Conservation (phyloP, 305 asterid genomes). For the Fraxinus nigra region DNA sequence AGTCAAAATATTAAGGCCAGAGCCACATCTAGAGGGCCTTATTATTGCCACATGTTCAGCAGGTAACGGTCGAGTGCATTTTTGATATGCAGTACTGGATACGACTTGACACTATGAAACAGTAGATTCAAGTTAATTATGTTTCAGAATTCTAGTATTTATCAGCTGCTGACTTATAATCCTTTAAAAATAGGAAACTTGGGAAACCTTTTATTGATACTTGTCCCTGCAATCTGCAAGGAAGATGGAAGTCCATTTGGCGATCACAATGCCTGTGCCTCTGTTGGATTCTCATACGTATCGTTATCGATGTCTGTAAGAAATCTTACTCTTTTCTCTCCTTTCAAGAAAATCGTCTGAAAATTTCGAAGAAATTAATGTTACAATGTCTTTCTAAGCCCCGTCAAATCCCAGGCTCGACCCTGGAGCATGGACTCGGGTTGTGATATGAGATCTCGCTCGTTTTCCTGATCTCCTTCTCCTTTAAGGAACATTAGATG, state of each 20-base stretch:
- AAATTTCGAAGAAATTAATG: not conserved
- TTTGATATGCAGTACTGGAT: not conserved
- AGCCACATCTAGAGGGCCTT: constrained; percentile 64
- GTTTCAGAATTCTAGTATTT: not conserved
- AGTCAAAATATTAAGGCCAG: constrained; percentile 59
- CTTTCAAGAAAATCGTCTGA: not conserved
- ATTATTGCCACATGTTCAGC: constrained; percentile 71
- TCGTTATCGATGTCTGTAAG: constrained; percentile 88
- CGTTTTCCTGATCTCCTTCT: not conserved
- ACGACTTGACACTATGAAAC: not conserved
- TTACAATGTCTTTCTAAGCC: not conserved
- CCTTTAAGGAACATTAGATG: not conserved
- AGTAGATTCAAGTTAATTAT: not conserved
- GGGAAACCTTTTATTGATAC: constrained; percentile 70
- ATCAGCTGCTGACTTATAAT: not conserved
- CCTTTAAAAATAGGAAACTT: constrained; percentile 52
- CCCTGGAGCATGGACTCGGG: not conserved
- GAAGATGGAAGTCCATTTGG: constrained; percentile 83
- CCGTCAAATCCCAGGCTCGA: not conserved
- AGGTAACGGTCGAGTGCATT: constrained; percentile 33
- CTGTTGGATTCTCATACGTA: constrained; percentile 60
- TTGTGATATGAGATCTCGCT: not conserved
- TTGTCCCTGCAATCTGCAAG: constrained; percentile 73
- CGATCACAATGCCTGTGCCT: constrained; percentile 47
- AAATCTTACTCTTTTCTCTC: not conserved